A percentile compares a stretch with the other conserved stretches of the same genome.
These are phyloP conservation scores for Colletotrichum musicola DNA, from an alignment of 2,329 filamentous ascomycete species.

Conservation along the genomic window DNA sequence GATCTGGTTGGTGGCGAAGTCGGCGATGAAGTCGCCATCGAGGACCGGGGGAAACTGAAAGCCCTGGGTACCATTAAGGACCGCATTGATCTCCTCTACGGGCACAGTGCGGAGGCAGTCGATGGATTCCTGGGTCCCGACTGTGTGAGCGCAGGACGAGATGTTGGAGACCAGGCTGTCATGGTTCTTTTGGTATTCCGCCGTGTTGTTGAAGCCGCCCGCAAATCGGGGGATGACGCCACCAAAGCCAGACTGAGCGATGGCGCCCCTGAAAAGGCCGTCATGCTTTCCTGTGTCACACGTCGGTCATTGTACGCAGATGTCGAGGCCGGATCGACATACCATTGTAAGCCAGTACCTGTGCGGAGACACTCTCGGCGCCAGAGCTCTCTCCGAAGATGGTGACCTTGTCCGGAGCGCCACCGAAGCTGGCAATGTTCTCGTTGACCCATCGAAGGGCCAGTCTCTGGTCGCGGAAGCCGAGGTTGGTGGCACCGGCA, in stretches of 20 bases:
- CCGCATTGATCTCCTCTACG: conserved; percentile 46
- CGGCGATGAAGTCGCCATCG: conserved; percentile 52
- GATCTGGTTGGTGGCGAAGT: conserved; percentile 48
- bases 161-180: conserved; percentile 45
- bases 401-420: conserved; percentile 59
- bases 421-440: conserved; percentile 60
- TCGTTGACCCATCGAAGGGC: conserved; percentile 61
- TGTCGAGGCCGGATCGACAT: not conserved
- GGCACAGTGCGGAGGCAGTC: conserved; percentile 45
- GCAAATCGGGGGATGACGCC: conserved; percentile 46
- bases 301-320: not conserved
- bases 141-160: conserved; percentile 44
- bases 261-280: conserved; percentile 63
- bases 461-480: conserved; percentile 61
- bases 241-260: conserved; percentile 61
- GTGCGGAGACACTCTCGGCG: conserved; percentile 58
- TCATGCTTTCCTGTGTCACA: conserved; percentile 47
- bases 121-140: conserved; percentile 43
- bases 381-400: conserved; percentile 66
- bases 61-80: conserved; percentile 36
- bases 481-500: conserved; percentile 61
- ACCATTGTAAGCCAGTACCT: conserved; percentile 63
- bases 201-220: conserved; percentile 47
- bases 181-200: conserved; percentile 44
- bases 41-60: conserved; percentile 44